Evolutionary conservation across 371 early-diverging fungal genomes (phyloP).

Genomic region (Chytridium lagenaria): DNA sequence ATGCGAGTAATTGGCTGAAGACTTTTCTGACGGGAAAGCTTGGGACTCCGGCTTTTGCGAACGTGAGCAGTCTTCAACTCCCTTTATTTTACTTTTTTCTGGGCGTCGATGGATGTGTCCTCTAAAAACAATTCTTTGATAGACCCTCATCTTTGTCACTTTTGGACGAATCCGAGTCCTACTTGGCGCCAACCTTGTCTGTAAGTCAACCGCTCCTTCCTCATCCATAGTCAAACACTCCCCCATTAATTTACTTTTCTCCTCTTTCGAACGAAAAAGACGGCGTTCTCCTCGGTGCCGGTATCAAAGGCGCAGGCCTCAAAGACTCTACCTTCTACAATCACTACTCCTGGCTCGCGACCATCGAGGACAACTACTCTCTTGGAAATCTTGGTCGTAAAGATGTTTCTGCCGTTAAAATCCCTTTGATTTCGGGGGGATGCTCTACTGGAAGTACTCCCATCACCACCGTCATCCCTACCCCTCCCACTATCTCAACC

Average conservation of each 20-base stretch:
- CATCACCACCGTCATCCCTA: neutral
- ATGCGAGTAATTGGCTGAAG: constrained; percentile 38
- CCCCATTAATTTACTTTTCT: neutral
- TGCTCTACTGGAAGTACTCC: neutral
- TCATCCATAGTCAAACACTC: neutral
- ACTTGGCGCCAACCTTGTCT: constrained; percentile 2
- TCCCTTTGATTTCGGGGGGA: constrained; percentile 1
- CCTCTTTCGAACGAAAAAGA: too few species aligned
- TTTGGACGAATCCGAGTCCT: constrained; percentile 54
- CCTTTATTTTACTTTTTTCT: neutral
- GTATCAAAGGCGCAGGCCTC: constrained; percentile 35
- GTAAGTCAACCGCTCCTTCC: neutral
- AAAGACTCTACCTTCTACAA: constrained; percentile 60
- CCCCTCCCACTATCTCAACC: neutral
- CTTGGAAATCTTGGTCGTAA: too few species aligned
- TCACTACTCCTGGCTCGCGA: constrained; percentile 70
- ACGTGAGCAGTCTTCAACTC: constrained; percentile 10
- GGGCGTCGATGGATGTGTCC: neutral
- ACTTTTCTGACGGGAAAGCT: constrained; percentile 44
- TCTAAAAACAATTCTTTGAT: neutral
- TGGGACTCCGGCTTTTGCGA: constrained; percentile 22
- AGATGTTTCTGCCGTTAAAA: constrained; percentile 30
- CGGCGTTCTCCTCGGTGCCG: constrained; percentile 28
- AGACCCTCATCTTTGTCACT: constrained; percentile 58
- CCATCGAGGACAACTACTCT: constrained; percentile 69